Evolutionary conservation across 139 green algal species (phyloP).

Genomic region (Chlorokybus atmophyticus): DNA sequence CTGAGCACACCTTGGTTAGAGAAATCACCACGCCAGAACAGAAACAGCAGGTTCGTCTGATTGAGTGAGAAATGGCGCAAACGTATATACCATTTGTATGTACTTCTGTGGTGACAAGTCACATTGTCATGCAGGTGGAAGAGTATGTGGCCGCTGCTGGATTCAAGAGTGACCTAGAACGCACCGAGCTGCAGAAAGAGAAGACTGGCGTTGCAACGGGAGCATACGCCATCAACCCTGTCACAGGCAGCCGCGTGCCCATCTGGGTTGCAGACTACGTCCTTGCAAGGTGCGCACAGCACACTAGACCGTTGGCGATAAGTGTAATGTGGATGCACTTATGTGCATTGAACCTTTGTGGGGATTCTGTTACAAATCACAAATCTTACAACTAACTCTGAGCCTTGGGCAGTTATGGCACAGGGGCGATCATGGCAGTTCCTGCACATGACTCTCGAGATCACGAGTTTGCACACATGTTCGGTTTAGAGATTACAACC

Average conservation of each 20-base stretch:
- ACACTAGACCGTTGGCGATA: neutral
- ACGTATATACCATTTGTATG: too few species aligned
- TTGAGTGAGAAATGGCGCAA: too few species aligned
- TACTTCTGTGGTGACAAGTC: too few species aligned
- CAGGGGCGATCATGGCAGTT: slow-evolving; percentile 93
- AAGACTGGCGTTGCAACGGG: slow-evolving; percentile 89
- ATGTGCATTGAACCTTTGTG: neutral
- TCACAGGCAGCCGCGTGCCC: slow-evolving; percentile 53
- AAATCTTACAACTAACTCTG: too few species aligned
- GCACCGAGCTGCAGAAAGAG: slow-evolving; percentile 78
- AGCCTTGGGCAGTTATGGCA: slow-evolving; percentile 56
- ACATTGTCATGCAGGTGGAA: slow-evolving; percentile 41
- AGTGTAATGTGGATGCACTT: neutral
- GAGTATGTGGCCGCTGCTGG: slow-evolving; percentile 62
- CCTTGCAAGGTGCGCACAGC: slow-evolving; percentile 44
- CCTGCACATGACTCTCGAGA: slow-evolving; percentile 85
- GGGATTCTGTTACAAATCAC: too few species aligned
- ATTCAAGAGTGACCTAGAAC: slow-evolving; percentile 81
- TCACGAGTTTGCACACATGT: slow-evolving; percentile 72
- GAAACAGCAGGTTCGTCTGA: too few species aligned
- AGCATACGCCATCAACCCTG: slow-evolving; percentile 66
- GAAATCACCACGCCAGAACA: too few species aligned
- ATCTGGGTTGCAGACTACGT: slow-evolving; percentile 97
- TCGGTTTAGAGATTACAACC: slow-evolving; percentile 53
- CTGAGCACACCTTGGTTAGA: slow-evolving; percentile 77